Conservation (phyloP, 2,329 filamentous ascomycete genomes). For the Fusarium solani-melongenae region DNA sequence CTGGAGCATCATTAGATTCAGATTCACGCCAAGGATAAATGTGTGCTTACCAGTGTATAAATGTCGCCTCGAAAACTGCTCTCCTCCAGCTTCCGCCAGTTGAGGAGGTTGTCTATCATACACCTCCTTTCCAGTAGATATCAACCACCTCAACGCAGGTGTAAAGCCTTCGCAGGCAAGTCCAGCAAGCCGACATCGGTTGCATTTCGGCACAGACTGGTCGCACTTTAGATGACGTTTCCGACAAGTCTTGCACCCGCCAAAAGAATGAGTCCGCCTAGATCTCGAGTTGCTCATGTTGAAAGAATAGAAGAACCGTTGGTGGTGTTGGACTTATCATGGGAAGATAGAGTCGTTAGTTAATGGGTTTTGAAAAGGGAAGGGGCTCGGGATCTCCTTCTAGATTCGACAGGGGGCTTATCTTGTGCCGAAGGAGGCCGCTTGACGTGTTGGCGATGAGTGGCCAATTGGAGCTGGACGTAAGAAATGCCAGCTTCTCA, state of each 20-base stretch:
- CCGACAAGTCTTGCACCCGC: slow-evolving; percentile 37
- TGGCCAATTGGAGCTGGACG: background rate
- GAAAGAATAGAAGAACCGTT: background rate
- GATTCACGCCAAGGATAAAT: background rate
- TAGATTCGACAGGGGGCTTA: slow-evolving; percentile 7
- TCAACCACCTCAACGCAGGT: slow-evolving; percentile 31
- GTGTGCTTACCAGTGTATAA: slow-evolving; percentile 27
- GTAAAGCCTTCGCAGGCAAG: slow-evolving; percentile 34
- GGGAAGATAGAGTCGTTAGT: slow-evolving; percentile 3
- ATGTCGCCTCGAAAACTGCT: slow-evolving; percentile 34
- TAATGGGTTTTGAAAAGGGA: slow-evolving; percentile 18
- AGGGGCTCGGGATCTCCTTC: slow-evolving; percentile 28
- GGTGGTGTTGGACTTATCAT: background rate
- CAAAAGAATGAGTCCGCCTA: slow-evolving; percentile 35
- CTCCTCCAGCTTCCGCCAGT: slow-evolving; percentile 9
- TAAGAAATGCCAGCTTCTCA: background rate
- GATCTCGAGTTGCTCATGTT: slow-evolving; percentile 27
- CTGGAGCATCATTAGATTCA: background rate
- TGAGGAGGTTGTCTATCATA: slow-evolving; percentile 28
- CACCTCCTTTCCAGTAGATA: slow-evolving; percentile 30
- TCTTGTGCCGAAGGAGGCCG: slow-evolving; percentile 18
- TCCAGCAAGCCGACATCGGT: slow-evolving; percentile 28
- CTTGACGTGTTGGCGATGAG: background rate
- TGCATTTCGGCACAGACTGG: slow-evolving; percentile 28
- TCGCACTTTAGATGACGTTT: slow-evolving; percentile 40